These are phyloP conservation scores for Lactifluus volemus DNA, from an alignment of 768 basidiomycete genomes.

Conservation along the genomic window DNA sequence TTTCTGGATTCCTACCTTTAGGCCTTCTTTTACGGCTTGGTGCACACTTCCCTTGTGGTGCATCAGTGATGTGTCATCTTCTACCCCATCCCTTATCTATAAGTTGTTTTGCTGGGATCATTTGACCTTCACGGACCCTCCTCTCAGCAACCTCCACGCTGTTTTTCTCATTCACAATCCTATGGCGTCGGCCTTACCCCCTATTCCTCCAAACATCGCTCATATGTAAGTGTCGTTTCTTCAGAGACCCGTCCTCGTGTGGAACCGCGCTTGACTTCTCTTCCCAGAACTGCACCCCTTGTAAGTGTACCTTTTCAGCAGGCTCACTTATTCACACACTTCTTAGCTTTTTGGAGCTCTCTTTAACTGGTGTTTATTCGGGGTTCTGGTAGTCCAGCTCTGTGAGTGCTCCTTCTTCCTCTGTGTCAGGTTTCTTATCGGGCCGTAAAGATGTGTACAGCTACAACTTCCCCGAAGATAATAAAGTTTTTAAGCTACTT, in stretches of 20 bases:
- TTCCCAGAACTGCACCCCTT: neutral
- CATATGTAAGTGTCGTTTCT: neutral
- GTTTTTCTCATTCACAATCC: neutral
- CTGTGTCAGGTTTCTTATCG: neutral
- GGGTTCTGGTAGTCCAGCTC: slow-evolving; percentile 1
- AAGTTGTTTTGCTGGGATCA: no score
- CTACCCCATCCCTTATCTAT: no score
- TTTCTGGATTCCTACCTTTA: no score
- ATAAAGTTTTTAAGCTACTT: neutral
- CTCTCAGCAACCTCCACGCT: neutral
- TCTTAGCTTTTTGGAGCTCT: slow-evolving; percentile 1
- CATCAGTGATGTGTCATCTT: no score
- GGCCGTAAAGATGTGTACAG: neutral
- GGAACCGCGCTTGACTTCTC: neutral
- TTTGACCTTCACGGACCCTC: neutral
- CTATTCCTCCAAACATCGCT: neutral
- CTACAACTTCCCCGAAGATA: slow-evolving; percentile 6
- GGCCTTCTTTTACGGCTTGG: no score
- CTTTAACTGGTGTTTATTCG: slow-evolving; percentile 9
- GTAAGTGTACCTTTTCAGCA: neutral
- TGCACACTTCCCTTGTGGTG: no score
- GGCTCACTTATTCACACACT: no score
- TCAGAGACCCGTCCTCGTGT: neutral
- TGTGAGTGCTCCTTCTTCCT: neutral
- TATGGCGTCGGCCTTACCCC: neutral